Evolutionary conservation across 129 eudicot species (phyloP), one percentile per base, ranked within the genome.

Genomic region (Kitagawia praeruptora): DNA sequence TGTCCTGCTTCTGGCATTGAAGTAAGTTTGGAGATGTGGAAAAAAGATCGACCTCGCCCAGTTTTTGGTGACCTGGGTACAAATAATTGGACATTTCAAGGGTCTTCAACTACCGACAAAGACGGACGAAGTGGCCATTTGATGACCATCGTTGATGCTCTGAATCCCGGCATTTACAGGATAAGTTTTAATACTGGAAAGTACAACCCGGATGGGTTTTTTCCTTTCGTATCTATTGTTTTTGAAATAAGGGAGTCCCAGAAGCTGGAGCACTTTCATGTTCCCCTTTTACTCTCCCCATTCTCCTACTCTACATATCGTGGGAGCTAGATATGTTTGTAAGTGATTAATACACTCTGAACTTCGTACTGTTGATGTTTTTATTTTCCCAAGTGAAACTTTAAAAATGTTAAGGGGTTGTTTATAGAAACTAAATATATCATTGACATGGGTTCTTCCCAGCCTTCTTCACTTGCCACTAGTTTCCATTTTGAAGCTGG

Each of bases 241-340:
- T 96, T 96, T 80, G 91, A 86, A 77, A 90, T 96, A 47, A 89
- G 81, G 75, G 99, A 92, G 73, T 87, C 95, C 9, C 98, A 96
- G 87, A 86, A 89, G 82, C 79, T 31, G 77, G 95, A 92, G 46
- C 99, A 96, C 85, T 96, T 96, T 80, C 99, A 96, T 80, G 99
- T 96, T 78, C 99, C 99, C 12, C 83, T 96, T 78, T 82, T 96
- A 86, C 90, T 93, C 44, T 89, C 98, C 8, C 98, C 98, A 64
- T 93, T 93, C 75, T 87, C 92, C 4, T 85, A 85, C 85, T 86
- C 93, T 47, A 96, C 99, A 46, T 93, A 93, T 64, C 93, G 97
- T 19, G 98, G 98, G 40, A 93, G 97, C 90, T 91, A 91, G 84
- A 74, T 23, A n/a, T 72, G 63, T 48, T 72, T 46, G 2, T 41